Evolutionary conservation across 306 rosid species (phyloP).

Genomic region (Pueraria montana): DNA sequence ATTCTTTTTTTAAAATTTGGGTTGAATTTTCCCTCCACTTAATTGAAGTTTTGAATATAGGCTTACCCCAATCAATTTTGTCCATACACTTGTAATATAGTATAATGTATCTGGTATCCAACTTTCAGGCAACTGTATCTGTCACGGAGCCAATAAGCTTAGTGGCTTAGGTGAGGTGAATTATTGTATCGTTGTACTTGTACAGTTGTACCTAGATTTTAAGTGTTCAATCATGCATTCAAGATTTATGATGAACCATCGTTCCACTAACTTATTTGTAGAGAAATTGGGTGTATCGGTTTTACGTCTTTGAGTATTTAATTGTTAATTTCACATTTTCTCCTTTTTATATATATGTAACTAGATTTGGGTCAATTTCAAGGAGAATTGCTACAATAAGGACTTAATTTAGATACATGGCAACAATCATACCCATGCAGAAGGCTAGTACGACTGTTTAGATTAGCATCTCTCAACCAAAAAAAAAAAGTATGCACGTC

Average conservation of each 20-base stretch:
- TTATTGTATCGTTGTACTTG: background rate
- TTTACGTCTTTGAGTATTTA: background rate
- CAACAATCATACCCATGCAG: background rate
- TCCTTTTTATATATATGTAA: background rate
- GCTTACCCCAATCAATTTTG: background rate
- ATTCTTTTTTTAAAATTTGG: background rate
- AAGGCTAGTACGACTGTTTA: background rate
- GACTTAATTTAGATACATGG: background rate
- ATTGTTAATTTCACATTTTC: background rate
- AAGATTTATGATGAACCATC: background rate
- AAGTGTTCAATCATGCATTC: background rate
- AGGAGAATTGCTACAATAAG: background rate
- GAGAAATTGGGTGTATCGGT: background rate
- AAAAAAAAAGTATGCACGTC: too few relatives aligned
- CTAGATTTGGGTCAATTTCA: background rate
- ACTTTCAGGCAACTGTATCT: background rate
- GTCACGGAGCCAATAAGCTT: background rate
- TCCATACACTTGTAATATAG: background rate
- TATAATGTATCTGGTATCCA: background rate
- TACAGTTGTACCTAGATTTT: background rate
- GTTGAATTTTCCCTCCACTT: background rate
- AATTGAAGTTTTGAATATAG: background rate
- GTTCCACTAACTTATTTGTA: background rate
- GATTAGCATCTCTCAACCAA: background rate
- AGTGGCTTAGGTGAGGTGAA: slow-evolving; percentile 7